Evolutionary conservation across 306 rosid genomes (phyloP), one percentile per base, ranked within the genome.

Genomic region (Lathyrus oleraceus): DNA sequence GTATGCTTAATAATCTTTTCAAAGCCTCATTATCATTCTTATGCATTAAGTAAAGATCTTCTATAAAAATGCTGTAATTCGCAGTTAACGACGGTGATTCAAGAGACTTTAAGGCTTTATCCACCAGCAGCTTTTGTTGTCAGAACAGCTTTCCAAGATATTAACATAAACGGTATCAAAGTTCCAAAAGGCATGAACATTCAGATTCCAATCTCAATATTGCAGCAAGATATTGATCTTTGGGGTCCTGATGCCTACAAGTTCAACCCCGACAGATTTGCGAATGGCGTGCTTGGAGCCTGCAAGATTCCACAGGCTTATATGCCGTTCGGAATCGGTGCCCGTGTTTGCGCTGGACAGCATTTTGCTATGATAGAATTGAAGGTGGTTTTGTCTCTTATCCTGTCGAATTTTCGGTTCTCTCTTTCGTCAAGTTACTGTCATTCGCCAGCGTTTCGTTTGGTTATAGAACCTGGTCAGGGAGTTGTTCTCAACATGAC

Each of bases 31-130:
- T 30, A 39, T 51, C 58, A 28, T 67, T 54, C 0, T 67, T n/a
- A 27, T 20, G 43, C 13, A 25, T 57, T 1, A 25, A 25, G 13
- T 63, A 32, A 65, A 2, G 5, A 6, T 52, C 23, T 47, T 15
- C 4, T 16, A 17, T 35, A 16, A 64, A 44, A 35, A 62, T 75
- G 78, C 35, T 76, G 53, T 10, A 48, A 48, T 42, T 21, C 63
- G 56, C 89, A 89, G 91, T 74, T 91, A 39, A 84, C 71, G 19
- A 87, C 84, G 91, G 94, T 91, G 79, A 84, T 91, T 69, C 90
- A 89, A 69, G 97, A 91, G 84, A 86, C 92, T 0, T 5, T 87
- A 52, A 79, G 90, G 71, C 84, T 91, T 40, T 91, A 84, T 70
- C 72, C 96, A 4, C 89, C 94, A 1, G 78, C 76, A 8, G 28